Base-by-base conservation (phyloP, 2,329 filamentous ascomycete species). In the Fusarium nisikadoi region DNA sequence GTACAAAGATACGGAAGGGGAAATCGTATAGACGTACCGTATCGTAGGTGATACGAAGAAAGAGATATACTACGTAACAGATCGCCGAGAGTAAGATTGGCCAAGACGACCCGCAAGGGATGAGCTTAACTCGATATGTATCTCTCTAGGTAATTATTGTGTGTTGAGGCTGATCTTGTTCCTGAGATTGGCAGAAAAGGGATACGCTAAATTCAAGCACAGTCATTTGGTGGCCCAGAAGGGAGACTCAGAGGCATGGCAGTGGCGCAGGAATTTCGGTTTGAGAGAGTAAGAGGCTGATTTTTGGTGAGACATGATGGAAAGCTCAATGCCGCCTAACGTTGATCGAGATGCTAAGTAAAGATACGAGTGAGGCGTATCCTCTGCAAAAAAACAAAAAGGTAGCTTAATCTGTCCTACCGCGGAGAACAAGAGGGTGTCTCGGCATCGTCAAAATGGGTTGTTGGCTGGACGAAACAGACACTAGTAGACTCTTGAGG, bases 221-320 rank as follows among this genome's bases (percentile, higher is more conserved):
- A 49, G 35, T 50, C 42, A 49, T 65, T 52, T 68, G 29, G 42
- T 61, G 56, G 55, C 46, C 25, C 25, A 39, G 35, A 73, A 73
- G 70, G 70, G 70, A 73, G 66, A 57, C 55, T 10, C 29, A 27
- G 17, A 73, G 70, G 70, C 58, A 71, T 73, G 70, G 35, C 43
- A 62, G 66, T 73, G 70, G 70, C 70, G 54, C 70, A 45, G 17
- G 54, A 38, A 67, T 54, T 55, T 60, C 43, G 57, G 60, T 55
- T 61, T 73, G 66, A 47, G 41, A 46, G 66, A 55, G 70, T 73
- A 73, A 73, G 70, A 61, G 70, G 70, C 70, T 57, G 70, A 45
- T 43, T 23, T 16, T 50, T 29, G 66, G 47, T 73, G 55, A 73
- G 70, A 73, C 70, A 72, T 60, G 16, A 58, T 68, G 53, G 47